These are phyloP conservation scores for Chaetomiaceae sp. DNA, from an alignment of 2,329 filamentous ascomycete genomes.

Conservation along the genomic window DNA sequence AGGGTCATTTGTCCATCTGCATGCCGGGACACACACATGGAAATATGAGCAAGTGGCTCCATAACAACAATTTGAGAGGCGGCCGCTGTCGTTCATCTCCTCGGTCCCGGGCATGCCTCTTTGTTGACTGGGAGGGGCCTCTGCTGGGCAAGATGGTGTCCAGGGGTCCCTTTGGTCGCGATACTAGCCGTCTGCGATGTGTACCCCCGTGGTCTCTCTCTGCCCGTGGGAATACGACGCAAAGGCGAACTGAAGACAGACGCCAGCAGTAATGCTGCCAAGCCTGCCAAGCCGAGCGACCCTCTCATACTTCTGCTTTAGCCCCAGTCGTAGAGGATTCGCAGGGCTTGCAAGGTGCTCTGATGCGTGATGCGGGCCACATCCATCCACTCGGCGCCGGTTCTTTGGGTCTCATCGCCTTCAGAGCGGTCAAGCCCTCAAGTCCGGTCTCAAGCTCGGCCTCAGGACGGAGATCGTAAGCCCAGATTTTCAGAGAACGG, in stretches of 20 bases:
- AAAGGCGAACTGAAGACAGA: neutral
- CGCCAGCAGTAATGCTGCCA: neutral
- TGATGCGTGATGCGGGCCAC: conserved; percentile 15
- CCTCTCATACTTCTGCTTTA: conserved; percentile 14
- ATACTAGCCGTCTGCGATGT: neutral
- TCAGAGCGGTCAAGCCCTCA: neutral
- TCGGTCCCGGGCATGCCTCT: too few relatives aligned
- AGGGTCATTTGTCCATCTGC: neutral
- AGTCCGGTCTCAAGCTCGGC: neutral
- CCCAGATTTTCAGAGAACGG: too few relatives aligned
- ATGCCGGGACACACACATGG: too few relatives aligned
- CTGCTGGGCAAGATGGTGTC: neutral
- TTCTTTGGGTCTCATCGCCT: conserved; percentile 15
- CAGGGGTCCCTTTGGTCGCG: neutral
- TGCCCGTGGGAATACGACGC: too few relatives aligned
- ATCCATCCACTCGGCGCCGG: conserved; percentile 20
- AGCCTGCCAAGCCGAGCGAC: conserved; percentile 4
- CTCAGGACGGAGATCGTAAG: neutral
- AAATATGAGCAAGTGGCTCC: too few relatives aligned
- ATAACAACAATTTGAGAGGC: too few relatives aligned
- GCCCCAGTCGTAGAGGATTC: conserved; percentile 16
- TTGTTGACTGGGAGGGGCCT: too few relatives aligned
- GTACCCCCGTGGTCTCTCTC: too few relatives aligned
- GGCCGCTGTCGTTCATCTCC: too few relatives aligned
- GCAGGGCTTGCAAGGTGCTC: conserved; percentile 21